Conservation (phyloP, 345 rosid species). For the Cochlearia excelsa region DNA sequence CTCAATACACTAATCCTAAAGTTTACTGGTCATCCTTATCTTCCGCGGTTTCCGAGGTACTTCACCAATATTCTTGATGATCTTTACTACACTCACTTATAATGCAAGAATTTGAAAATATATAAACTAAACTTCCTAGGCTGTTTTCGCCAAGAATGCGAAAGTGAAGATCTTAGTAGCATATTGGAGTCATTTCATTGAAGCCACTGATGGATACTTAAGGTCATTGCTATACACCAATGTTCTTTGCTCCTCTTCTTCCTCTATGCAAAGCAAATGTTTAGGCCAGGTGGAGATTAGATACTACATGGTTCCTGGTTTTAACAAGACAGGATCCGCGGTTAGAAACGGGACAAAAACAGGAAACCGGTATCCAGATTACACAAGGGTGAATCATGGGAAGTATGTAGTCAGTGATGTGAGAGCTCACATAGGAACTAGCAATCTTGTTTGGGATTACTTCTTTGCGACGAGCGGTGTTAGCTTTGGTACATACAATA, state of each 20-base stretch:
- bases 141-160: conserved; percentile 77
- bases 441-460: conserved; percentile 86
- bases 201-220: conserved; percentile 62
- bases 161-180: conserved; percentile 57
- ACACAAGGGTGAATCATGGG: conserved; percentile 74
- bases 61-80: neutral
- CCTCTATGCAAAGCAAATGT: conserved; percentile 51
- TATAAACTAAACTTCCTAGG: conserved; percentile 32
- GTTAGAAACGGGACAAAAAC: conserved; percentile 44
- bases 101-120: too few species aligned
- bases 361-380: conserved; percentile 62
- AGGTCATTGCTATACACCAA: conserved; percentile 69
- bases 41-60: conserved; percentile 74
- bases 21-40: conserved; percentile 82
- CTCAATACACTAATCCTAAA: conserved; percentile 49
- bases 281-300: conserved; percentile 70
- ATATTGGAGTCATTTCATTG: conserved; percentile 59
- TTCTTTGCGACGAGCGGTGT: conserved; percentile 81
- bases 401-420: conserved; percentile 67
- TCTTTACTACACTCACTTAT: neutral
- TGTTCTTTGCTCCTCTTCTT: conserved; percentile 64
- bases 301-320: conserved; percentile 74
- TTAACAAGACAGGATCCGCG: conserved; percentile 75
- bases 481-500: conserved; percentile 66
- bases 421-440: conserved; percentile 79